Evolutionary conservation across 352 stramenopile genomes (phyloP), one percentile per base, ranked within the genome.

Genomic region (Halophytophthora batemanensis): DNA sequence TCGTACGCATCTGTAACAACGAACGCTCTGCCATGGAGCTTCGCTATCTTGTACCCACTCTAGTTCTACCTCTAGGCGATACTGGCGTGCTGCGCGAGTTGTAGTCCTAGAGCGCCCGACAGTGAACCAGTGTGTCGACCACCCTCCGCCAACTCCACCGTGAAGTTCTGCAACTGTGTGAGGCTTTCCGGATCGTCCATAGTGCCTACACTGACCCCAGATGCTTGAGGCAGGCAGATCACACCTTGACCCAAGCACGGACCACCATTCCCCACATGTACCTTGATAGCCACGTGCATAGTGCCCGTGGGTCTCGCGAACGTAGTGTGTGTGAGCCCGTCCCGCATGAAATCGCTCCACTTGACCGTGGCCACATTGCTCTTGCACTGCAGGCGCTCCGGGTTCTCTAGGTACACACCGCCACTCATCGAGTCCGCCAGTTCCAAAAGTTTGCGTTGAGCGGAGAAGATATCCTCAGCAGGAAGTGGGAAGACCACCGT

Each of bases 381-480:
- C 46, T 68, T 71, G 39, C 73, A 72, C 36, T 74, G 28, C 43
- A 63, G 36, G 42, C 60, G 56, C 56, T 73, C 64, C 8, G 61
- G 68, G 38, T 64, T 74, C 21, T 74, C 59, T 18, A 86, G 71
- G 38, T 78, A 82, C 21, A 88, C 61, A 23, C 80, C 80, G 11
- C 77, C 74, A 29, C 69, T 80, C 21, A 90, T 71, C 19, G 76
- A 71, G 25, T 87, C 77, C 1, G 82, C 82, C 25, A 93, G 73
- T 51, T 90, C 75, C n/a, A 87, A 67, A 11, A 93, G 66, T 38
- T 81, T 84, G n/a, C 81, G 78, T 53, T 93, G 83, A 36, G 86
- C 79, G 2, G 81, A 87, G 46, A 93, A 93, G 33, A 87, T 82
- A 47, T 93, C 83, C 58, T 93, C 83, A 0, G 77, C 88, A 33